Percentiles rank a stretch among this genome's conserved stretches.
These are phyloP conservation scores for Cenchrus purpureus DNA, from an alignment of 176 grass and related monocot genomes.

Conservation along the genomic window DNA sequence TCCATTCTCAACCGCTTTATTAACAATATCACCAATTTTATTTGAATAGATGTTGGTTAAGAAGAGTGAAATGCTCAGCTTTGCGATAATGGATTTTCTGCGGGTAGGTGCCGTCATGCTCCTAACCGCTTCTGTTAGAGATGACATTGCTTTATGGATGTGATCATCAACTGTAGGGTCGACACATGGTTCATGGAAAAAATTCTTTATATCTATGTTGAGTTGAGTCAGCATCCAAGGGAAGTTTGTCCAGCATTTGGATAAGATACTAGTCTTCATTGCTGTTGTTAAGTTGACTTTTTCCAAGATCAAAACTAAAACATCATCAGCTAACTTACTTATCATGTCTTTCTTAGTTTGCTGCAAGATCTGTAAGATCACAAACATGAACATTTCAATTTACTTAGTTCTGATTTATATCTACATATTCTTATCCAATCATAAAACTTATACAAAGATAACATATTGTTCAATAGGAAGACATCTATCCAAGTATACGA, in stretches of 20 bases:
- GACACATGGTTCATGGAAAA: neutral
- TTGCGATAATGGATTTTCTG: neutral
- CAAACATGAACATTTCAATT: no score
- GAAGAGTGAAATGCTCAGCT: neutral
- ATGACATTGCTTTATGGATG: conserved; percentile 22
- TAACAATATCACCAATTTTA: conserved; percentile 18
- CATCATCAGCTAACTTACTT: neutral
- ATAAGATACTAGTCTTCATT: neutral
- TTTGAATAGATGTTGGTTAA: neutral
- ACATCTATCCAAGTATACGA: no score
- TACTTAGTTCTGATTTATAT: no score
- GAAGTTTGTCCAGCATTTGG: conserved; percentile 3
- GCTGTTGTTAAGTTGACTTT: neutral
- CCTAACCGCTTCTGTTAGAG: neutral
- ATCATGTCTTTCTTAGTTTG: neutral
- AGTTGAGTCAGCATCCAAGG: neutral
- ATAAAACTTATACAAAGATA: no score
- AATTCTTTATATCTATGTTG: conserved; percentile 3
- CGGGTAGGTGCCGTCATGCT: neutral
- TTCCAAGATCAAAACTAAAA: neutral
- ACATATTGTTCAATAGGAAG: no score
- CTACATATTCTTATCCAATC: no score
- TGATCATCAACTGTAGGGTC: neutral
- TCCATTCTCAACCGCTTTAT: neutral
- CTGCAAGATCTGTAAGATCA: neutral